phyloP scores from a whole-genome alignment of 352 stramenopile genomes.

The Globisporangium orthogonon region DNA sequence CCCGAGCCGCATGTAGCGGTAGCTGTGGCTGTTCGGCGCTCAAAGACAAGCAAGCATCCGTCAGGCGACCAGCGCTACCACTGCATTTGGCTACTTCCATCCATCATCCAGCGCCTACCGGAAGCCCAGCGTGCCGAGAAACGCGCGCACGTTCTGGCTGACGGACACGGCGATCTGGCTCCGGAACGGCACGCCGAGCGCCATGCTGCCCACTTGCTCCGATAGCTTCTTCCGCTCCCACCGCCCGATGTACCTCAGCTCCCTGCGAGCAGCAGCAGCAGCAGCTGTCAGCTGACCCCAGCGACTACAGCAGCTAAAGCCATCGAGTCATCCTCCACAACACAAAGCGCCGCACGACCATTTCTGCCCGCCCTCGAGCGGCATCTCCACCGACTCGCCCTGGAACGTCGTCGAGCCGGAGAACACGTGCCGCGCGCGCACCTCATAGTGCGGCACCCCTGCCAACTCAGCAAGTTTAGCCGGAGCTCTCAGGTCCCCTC shows the following conservation, averaged over 20 bases:
- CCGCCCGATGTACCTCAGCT: constrained; percentile 76
- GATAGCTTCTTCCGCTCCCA: constrained; percentile 87
- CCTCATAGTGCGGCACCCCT: constrained; percentile 79
- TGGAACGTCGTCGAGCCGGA: constrained; percentile 78
- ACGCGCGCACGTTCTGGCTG: constrained; percentile 73
- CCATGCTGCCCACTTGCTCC: constrained; percentile 54
- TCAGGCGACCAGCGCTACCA: background rate
- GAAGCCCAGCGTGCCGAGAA: constrained; percentile 71
- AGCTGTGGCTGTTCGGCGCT: constrained; percentile 46
- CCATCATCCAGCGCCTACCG: constrained; percentile 26
- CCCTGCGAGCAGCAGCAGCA: constrained; percentile 24
- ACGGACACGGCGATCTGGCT: constrained; percentile 81
- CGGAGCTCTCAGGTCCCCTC: too few species aligned
- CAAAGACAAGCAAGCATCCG: background rate
- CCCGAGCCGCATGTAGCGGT: constrained; percentile 77
- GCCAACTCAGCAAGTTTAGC: background rate
- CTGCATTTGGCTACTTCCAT: too few species aligned
- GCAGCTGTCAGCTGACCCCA: background rate
- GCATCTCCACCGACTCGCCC: constrained; percentile 69
- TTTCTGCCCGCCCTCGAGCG: constrained; percentile 70
- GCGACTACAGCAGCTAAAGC: background rate
- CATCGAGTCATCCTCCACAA: too few species aligned
- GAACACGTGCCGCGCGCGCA: constrained; percentile 76
- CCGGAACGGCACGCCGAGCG: constrained; percentile 68
- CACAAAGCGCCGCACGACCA: constrained; percentile 26